phyloP scores from a whole-genome alignment of 176 grass and related monocot genomes.

The Lolium perenne region DNA sequence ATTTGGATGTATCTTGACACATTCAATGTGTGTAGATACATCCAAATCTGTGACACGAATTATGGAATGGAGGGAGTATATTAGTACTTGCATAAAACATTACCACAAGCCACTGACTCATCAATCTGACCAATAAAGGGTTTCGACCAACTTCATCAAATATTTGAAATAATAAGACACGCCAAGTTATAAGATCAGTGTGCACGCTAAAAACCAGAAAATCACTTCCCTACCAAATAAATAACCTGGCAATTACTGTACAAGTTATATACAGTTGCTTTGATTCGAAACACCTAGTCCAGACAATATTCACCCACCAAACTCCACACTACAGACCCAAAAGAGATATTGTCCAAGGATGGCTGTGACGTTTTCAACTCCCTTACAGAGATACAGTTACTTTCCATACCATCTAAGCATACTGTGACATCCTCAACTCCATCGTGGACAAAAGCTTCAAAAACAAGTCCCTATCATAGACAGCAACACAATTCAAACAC shows the following conservation, averaged over 20 bases:
- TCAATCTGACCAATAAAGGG: neutral
- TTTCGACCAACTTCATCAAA: neutral
- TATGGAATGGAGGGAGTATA: too few species aligned
- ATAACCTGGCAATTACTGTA: neutral
- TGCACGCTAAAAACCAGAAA: neutral
- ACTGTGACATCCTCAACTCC: neutral
- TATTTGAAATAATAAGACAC: neutral
- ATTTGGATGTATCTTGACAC: too few species aligned
- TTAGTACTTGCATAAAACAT: neutral
- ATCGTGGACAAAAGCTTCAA: neutral
- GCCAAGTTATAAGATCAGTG: neutral
- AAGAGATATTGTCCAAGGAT: neutral
- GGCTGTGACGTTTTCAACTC: neutral
- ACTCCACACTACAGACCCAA: neutral
- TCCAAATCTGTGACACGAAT: too few species aligned
- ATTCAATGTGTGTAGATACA: too few species aligned
- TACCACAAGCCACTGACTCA: conserved; percentile 5
- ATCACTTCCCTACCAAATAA: neutral
- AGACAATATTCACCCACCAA: conserved; percentile 12
- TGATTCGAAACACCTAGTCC: conserved; percentile 5
- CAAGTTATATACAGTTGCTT: neutral
- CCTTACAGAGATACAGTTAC: neutral
- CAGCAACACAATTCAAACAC: neutral
- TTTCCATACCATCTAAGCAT: neutral
- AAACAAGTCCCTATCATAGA: conserved; percentile 27